Evolutionary conservation across 306 rosid genomes (phyloP), one percentile per base, ranked within the genome.

Genomic region (Vigna mungo): DNA sequence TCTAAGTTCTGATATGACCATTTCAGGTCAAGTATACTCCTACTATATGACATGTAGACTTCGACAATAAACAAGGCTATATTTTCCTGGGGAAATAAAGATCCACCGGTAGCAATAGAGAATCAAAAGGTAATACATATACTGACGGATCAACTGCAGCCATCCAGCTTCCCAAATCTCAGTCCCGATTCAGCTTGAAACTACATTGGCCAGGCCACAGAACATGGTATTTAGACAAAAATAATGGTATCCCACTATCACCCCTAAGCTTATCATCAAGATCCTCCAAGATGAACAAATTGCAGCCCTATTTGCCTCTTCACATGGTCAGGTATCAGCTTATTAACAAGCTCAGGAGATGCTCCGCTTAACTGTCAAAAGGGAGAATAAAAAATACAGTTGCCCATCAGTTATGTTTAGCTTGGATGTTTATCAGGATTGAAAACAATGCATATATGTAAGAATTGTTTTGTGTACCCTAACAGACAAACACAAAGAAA

Each of bases 301-400:
- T 86, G 86, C 63, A 76, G 87, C 44, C 96, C 95, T 64, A 88
- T 86, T 75, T 94, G 96, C 64, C 97, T 89, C 89, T 94, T 92
- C 89, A 86, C 85, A 30, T 90, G 92, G 56, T 94, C 97, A 12
- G 98, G 98, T 83, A 94, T 86, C 86, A 94, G 88, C 93, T 76
- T 90, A 61, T 88, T 86, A 71, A 90, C 62, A 43, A 94, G 96
- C 81, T 94, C 98, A 11, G 95, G 90, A 51, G 98, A 89, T 14
- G 97, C 87, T 34, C 96, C 90, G 0, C 91, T 58, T 69, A 90
- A 70, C 98, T 94, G 97, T 51, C 76, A 81, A 43, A 32, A 69
- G 65, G 69, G 65, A 68, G 62, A 44, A 41, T 70, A 8, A 46
- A 47, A 34, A 61, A 67, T 55, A 13, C 67, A 73, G 32, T 41